Evolutionary conservation across 2,329 filamentous ascomycete genomes (phyloP).

Genomic region (Claviceps citrina): DNA sequence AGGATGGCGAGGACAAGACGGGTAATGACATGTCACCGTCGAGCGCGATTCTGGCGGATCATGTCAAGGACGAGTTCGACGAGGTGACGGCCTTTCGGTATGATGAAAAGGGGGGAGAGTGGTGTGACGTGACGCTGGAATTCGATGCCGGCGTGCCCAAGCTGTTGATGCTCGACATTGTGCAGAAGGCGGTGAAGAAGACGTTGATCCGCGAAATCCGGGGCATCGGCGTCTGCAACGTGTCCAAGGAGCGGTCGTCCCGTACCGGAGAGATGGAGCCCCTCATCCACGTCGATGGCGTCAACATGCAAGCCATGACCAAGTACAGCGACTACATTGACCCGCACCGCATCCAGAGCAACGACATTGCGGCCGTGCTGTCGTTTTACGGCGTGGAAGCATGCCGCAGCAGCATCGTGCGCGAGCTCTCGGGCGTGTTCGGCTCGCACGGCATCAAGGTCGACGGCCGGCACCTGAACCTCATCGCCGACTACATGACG

Average conservation of each 20-base stretch:
- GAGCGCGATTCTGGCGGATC: slow-evolving; percentile 40
- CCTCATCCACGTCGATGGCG: slow-evolving; percentile 64
- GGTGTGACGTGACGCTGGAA: slow-evolving; percentile 69
- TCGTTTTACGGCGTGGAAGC: slow-evolving; percentile 85
- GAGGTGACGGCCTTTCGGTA: slow-evolving; percentile 68
- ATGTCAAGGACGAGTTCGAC: slow-evolving; percentile 46
- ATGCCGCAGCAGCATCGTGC: slow-evolving; percentile 71
- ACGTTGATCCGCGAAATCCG: slow-evolving; percentile 78
- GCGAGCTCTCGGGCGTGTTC: slow-evolving; percentile 77
- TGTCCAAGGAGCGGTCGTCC: slow-evolving; percentile 40
- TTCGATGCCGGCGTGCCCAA: slow-evolving; percentile 73
- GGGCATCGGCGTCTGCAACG: slow-evolving; percentile 57
- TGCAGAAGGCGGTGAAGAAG: slow-evolving; percentile 63
- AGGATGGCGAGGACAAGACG: slow-evolving; percentile 21
- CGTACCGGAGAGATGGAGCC: slow-evolving; percentile 19
- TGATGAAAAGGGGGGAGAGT: slow-evolving; percentile 55
- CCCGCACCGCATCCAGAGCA: slow-evolving; percentile 73
- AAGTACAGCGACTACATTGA: slow-evolving; percentile 74
- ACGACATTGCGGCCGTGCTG: slow-evolving; percentile 80
- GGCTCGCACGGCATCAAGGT: slow-evolving; percentile 80
- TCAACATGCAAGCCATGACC: slow-evolving; percentile 84
- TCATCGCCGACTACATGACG: slow-evolving; percentile 98
- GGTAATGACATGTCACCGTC: slow-evolving; percentile 22
- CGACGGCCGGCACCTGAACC: slow-evolving; percentile 79
- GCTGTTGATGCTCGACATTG: slow-evolving; percentile 79